phyloP scores from a whole-genome alignment of 1,284 basidiomycete genomes.

The Blastosporella zonata region DNA sequence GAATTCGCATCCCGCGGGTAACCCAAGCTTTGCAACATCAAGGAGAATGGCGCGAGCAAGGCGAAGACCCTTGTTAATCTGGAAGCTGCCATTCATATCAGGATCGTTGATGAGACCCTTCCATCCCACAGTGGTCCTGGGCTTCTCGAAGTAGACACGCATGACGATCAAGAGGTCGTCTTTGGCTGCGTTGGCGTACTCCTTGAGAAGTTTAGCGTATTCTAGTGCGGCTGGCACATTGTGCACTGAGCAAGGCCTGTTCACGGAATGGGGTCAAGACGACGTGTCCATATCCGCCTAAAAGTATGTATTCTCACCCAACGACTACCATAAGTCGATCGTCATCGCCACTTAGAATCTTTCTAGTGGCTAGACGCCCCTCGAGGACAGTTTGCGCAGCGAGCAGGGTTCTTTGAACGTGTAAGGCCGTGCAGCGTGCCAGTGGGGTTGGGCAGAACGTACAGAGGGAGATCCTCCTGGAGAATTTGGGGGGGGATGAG shows the following conservation, averaged over 20 bases:
- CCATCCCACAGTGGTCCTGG: slow-evolving; percentile 96
- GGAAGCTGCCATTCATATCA: slow-evolving; percentile 80
- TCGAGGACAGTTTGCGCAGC: slow-evolving; percentile 83
- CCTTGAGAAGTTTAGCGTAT: slow-evolving; percentile 78
- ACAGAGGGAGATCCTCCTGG: slow-evolving; percentile 84
- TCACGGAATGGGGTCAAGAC: slow-evolving; percentile 6
- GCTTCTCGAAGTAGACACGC: slow-evolving; percentile 97
- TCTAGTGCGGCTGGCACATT: slow-evolving; percentile 81
- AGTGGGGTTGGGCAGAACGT: slow-evolving; percentile 26
- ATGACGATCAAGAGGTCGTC: slow-evolving; percentile 94
- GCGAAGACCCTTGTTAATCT: slow-evolving; percentile 97
- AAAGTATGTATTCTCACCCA: slow-evolving; percentile 47
- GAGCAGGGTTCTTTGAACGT: slow-evolving; percentile 50
- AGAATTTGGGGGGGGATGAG: slow-evolving; percentile 91
- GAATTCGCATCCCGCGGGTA: slow-evolving; percentile 89
- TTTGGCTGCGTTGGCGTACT: slow-evolving; percentile 78
- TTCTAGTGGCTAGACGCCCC: slow-evolving; percentile 78
- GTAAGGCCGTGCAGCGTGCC: slow-evolving; percentile 14
- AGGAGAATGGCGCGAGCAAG: slow-evolving; percentile 86
- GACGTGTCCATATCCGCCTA: slow-evolving; percentile 1
- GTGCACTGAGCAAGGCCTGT: slow-evolving; percentile 90
- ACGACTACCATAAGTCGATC: slow-evolving; percentile 89
- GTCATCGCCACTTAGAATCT: slow-evolving; percentile 79
- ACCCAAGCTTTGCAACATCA: slow-evolving; percentile 81
- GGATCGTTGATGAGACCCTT: slow-evolving; percentile 98